Evolutionary conservation across 2,329 filamentous ascomycete species (phyloP).

Genomic region (Aureobasidium uvarum): DNA sequence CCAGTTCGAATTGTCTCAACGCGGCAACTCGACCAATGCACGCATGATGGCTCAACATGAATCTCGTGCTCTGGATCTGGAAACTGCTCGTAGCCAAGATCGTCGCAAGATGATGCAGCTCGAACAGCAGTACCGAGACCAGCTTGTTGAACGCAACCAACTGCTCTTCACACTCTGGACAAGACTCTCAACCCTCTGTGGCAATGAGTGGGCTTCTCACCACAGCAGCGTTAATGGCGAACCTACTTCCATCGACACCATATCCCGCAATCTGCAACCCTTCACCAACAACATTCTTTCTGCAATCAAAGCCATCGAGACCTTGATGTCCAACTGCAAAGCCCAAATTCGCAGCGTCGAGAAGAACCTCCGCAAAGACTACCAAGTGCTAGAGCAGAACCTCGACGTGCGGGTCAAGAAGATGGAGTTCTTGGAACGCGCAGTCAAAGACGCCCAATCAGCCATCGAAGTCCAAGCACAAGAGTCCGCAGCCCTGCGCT

Average conservation of each 20-base stretch:
- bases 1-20: conserved; percentile 83
- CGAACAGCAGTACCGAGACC: conserved; percentile 79
- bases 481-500: conserved; percentile 3
- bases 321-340: conserved; percentile 73
- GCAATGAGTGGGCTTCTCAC: conserved; percentile 85
- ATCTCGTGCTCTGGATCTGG: conserved; percentile 78
- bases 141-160: conserved; percentile 85
- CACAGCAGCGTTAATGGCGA: conserved; percentile 88
- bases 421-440: conserved; percentile 79
- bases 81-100: conserved; percentile 73
- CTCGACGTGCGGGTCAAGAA: conserved; percentile 79
- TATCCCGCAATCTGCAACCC: conserved; percentile 78
- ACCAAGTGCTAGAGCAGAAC: conserved; percentile 77
- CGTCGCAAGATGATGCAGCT: conserved; percentile 71
- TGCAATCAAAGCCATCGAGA: conserved; percentile 84
- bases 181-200: conserved; percentile 78
- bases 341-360: conserved; percentile 80
- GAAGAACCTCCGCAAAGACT: conserved; percentile 85
- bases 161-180: conserved; percentile 89
- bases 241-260: conserved; percentile 78
- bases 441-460: conserved; percentile 63
- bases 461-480: conserved; percentile 55
- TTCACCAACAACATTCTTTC: conserved; percentile 88
- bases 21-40: conserved; percentile 82
- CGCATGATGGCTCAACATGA: conserved; percentile 83